Conservation (phyloP, 768 basidiomycete species). For the Mycena venus region DNA sequence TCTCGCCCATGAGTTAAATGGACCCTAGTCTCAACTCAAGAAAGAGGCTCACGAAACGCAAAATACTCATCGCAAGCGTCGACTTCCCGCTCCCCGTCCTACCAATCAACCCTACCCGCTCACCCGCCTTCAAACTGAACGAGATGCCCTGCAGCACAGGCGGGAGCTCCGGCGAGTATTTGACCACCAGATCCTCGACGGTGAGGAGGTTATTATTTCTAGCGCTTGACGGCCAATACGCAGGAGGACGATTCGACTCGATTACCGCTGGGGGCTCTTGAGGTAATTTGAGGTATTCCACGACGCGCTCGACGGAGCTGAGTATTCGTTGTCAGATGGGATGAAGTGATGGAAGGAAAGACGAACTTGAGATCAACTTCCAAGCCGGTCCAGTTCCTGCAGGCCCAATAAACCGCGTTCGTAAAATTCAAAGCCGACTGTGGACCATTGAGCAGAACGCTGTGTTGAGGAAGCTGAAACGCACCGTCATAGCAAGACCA, state of each 20-base stretch:
- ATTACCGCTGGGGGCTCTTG: constrained; percentile 88
- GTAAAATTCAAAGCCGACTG: constrained; percentile 50
- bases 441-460: background rate
- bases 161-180: constrained; percentile 89
- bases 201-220: constrained; percentile 69
- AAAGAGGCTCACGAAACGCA: constrained; percentile 65
- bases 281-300: constrained; percentile 91
- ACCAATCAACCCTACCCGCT: constrained; percentile 86
- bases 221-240: constrained; percentile 91
- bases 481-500: constrained; percentile 67
- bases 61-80: constrained; percentile 76
- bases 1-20: background rate
- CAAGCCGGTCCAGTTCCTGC: constrained; percentile 48
- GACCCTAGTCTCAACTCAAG: background rate
- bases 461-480: background rate
- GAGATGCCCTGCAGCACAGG: constrained; percentile 84
- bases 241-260: constrained; percentile 82
- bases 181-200: constrained; percentile 84
- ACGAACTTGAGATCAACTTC: constrained; percentile 72
- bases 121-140: constrained; percentile 78
- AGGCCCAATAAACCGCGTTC: constrained; percentile 40
- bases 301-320: constrained; percentile 91
- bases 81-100: constrained; percentile 65
- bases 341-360: background rate
- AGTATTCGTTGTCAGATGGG: background rate